These are phyloP conservation scores for Lecanosticta acicola DNA, from an alignment of 2,329 filamentous ascomycete species.

Conservation along the genomic window DNA sequence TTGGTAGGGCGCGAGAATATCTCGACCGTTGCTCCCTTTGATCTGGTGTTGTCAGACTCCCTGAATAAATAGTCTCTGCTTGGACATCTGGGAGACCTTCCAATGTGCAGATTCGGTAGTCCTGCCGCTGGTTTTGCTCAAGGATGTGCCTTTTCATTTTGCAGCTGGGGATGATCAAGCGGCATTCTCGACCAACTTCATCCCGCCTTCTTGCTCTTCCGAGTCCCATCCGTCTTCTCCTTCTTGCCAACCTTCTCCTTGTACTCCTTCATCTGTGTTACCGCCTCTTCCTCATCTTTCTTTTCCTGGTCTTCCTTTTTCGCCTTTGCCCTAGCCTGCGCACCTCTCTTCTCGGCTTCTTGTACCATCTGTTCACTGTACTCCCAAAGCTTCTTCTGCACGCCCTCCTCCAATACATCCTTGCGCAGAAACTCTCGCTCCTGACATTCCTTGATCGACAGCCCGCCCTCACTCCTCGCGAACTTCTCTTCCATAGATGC, in stretches of 20 bases:
- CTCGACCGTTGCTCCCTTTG: too few species aligned
- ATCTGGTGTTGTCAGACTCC: too few species aligned
- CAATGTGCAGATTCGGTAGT: too few species aligned
- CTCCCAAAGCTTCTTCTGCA: slow-evolving; percentile 84
- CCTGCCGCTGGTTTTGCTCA: too few species aligned
- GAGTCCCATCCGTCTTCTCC: slow-evolving; percentile 28
- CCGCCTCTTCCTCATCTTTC: slow-evolving; percentile 33
- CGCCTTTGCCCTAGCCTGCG: slow-evolving; percentile 53
- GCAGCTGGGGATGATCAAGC: too few species aligned
- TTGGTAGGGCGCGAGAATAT: too few species aligned
- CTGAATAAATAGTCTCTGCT: too few species aligned
- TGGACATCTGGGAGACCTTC: too few species aligned
- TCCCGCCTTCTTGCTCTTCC: slow-evolving; percentile 25
- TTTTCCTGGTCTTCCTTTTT: slow-evolving; percentile 47
- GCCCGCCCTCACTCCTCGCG: slow-evolving; percentile 59
- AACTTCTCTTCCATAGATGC: slow-evolving; percentile 77
- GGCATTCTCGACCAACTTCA: too few species aligned
- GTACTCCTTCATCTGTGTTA: slow-evolving; percentile 29
- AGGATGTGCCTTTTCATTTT: too few species aligned
- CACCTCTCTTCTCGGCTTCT: slow-evolving; percentile 71
- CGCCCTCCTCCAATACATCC: slow-evolving; percentile 69
- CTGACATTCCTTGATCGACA: slow-evolving; percentile 81
- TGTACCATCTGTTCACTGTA: slow-evolving; percentile 81
- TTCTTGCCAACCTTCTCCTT: slow-evolving; percentile 33
- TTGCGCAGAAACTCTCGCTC: slow-evolving; percentile 64